Base-by-base conservation (phyloP, 1,284 basidiomycete genomes). In the Vanrija pseudolonga region DNA sequence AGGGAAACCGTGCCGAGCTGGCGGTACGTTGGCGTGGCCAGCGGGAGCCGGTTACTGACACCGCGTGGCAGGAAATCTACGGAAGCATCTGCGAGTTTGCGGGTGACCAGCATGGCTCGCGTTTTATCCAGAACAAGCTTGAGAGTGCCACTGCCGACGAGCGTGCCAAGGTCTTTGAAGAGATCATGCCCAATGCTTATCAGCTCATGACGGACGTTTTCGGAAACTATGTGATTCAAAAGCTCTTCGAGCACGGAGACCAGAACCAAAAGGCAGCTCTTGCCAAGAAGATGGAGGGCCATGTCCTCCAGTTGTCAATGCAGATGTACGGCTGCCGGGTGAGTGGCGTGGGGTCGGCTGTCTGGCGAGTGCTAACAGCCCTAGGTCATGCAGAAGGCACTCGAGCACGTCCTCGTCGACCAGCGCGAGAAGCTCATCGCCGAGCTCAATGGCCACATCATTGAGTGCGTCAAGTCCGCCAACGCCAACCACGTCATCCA, bases 161-260 rank as follows among this genome's bases (percentile, higher is more conserved):
- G 63, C 87, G 85, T 69, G 84, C 89, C 62, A 76, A 78, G 36
- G 81, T 97, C n/a, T 98, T 95, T 63, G 85, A 89, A 51, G 96
- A 98, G 77, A 88, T 98, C 61, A 81, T 90, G 42, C 90, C 92
- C 12, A 85, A 86, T 67, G 82, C 87, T 3, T 77, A 90, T 46
- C 83, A 86, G 59, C 81, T 98, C 52, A 90, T 95, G 69, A 88
- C 88, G 62, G 93, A 98, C 69, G 91, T 98, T 41, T 98, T 97
- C 72, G 95, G 95, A 55, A 98, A 98, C 80, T 98, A 97, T 78
- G 85, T 89, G 66, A 85, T 97, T 55, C 95, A 98, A 76, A 97
- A 97, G 77, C 77, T 98, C 65, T 89, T 98, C 65, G 95, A 98
- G 73, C 83, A 89, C 68, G 93, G 95, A 22, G 87, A 85, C 17